Percentiles rank a stretch among this genome's conserved stretches.
phyloP scores from a whole-genome alignment of 345 rosid species.

The Brassica cretica region DNA sequence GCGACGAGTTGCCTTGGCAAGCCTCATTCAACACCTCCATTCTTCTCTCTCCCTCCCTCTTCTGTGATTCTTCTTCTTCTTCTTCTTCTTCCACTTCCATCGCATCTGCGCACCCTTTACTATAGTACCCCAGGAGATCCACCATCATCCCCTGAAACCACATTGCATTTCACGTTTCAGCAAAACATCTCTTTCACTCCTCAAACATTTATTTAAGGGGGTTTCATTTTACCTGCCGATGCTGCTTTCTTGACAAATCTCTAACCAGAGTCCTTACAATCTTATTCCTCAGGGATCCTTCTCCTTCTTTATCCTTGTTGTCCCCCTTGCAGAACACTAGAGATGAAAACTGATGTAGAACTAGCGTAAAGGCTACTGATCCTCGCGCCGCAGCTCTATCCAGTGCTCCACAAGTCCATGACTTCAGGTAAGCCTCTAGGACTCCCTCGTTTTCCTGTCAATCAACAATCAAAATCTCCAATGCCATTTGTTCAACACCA shows the following conservation, averaged over 20 bases:
- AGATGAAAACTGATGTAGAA: constrained; percentile 41
- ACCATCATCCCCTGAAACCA: background rate
- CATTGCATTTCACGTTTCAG: background rate
- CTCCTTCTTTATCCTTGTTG: constrained; percentile 30
- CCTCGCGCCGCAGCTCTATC: constrained; percentile 69
- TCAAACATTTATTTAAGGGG: background rate
- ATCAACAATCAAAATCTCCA: background rate
- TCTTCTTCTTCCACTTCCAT: background rate
- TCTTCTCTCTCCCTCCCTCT: background rate
- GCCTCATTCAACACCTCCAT: background rate
- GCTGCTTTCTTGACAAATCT: constrained; percentile 61
- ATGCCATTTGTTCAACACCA: background rate
- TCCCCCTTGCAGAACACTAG: constrained; percentile 44
- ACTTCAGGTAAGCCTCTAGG: constrained; percentile 70
- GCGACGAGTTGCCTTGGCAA: background rate
- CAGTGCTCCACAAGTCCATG: constrained; percentile 77
- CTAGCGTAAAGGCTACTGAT: constrained; percentile 61
- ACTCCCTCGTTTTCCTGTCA: constrained; percentile 68
- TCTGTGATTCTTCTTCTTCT: background rate
- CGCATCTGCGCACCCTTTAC: background rate
- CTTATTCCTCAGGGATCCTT: constrained; percentile 48
- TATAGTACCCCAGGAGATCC: background rate
- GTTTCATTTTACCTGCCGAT: constrained; percentile 47
- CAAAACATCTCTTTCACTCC: background rate
- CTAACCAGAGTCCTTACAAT: constrained; percentile 65